Percentiles rank a stretch among this genome's conserved stretches.
Evolutionary conservation across 441 rosid genomes (phyloP).

Genomic region (Codiaeum variegatum): DNA sequence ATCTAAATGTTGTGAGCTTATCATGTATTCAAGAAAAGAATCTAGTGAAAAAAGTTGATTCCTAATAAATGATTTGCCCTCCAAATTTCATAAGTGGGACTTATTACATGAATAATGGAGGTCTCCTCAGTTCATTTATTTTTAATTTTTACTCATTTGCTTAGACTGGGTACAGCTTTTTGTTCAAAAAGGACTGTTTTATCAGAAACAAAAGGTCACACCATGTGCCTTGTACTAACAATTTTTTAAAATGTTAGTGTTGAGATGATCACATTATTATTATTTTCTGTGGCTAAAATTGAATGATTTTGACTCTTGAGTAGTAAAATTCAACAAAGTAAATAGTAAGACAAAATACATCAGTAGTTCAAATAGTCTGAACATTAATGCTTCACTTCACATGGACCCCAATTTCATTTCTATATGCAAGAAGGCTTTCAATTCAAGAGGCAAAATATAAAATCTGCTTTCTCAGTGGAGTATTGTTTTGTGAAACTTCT

Average conservation of each 20-base stretch:
- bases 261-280: background rate
- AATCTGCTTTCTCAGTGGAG: background rate
- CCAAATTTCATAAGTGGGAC: slow-evolving; percentile 16
- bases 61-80: slow-evolving; percentile 14
- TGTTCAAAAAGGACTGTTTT: slow-evolving; percentile 19
- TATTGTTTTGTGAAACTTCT: background rate
- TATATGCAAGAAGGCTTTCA: background rate
- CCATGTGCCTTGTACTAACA: slow-evolving; percentile 10
- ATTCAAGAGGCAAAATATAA: background rate
- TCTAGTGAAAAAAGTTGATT: slow-evolving; percentile 21
- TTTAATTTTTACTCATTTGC: slow-evolving; percentile 17
- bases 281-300: background rate
- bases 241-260: background rate
- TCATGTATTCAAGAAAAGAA: slow-evolving; percentile 15
- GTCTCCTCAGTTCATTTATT: background rate
- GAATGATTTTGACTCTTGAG: background rate
- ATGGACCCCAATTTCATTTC: slow-evolving; percentile 8
- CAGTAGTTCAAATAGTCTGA: background rate
- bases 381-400: background rate
- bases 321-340: no score
- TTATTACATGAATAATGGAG: slow-evolving; percentile 8
- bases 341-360: background rate
- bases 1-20: background rate
- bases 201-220: slow-evolving; percentile 7
- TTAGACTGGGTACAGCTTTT: slow-evolving; percentile 22